Base-by-base conservation (phyloP, 2,329 filamentous ascomycete species). In the Pseudogymnoascus sp. region DNA sequence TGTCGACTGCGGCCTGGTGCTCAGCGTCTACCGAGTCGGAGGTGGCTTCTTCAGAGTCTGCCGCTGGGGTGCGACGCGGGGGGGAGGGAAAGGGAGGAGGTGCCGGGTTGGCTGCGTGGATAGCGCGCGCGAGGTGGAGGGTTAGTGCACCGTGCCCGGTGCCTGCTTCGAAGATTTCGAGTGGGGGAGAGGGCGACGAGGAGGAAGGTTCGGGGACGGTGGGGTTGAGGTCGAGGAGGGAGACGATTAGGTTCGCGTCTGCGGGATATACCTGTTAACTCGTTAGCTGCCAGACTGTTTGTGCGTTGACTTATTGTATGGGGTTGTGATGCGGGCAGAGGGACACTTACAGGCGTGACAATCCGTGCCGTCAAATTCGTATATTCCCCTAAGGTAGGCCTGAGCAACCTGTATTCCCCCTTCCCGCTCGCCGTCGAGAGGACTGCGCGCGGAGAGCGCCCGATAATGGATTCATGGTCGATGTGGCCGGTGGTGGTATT, bases 101-200 rank as follows among this genome's bases (percentile, higher is more conserved):
- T 3, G 79, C 75, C 1, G 83, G 76, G 70, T 93, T 93, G 17
- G 85, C 88, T 50, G 84, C 89, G 71, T 93, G 88, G 53, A 95
- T 84, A 2, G 89, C 89, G 61, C 89, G 83, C 31, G 89, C 86
- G 21, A 95, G 79, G 70, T 93, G 84, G 4, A 95, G 75, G 0
- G 90, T 93, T 64, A 95, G 75, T 35, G 88, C 87, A 64, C 90
- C 91, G 79, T 93, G 89, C n/a, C 90, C 91, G 3, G 90, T 95
- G 15, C 91, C 90, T 56, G 90, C 90, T 75, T 95, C 91, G 61
- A 95, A 86, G 50, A 95, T 89, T 71, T 93, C 88, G 11, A 93
- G 74, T 0, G 81, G 83, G 7, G 71, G 70, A 5, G 69, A 67
- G 13, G 74, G 68, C 11, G 76, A 73, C 5, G 75, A 72, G 13